phyloP scores from a whole-genome alignment of 2,329 filamentous ascomycete genomes.

The Monilinia vaccinii-corymbosi region DNA sequence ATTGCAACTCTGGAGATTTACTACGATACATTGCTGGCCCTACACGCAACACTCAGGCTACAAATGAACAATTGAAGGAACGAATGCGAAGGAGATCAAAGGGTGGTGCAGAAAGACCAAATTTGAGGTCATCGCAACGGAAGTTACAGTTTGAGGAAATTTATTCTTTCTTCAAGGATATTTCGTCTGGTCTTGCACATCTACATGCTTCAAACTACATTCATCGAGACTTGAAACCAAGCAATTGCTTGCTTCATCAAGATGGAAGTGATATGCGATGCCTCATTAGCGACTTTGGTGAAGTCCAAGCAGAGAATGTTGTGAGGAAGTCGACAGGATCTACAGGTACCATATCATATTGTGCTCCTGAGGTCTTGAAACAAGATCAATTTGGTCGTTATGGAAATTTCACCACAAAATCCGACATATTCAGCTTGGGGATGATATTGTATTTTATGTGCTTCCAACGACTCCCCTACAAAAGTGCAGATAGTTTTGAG shows the following conservation, averaged over 20 bases:
- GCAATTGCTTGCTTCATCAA: slow-evolving; percentile 81
- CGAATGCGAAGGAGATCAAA: slow-evolving; percentile 75
- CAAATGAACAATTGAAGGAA: slow-evolving; percentile 81
- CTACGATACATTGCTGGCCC: slow-evolving; percentile 77
- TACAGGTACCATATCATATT: slow-evolving; percentile 95
- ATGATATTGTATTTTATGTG: slow-evolving; percentile 99
- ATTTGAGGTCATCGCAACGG: slow-evolving; percentile 18
- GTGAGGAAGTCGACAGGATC: slow-evolving; percentile 83
- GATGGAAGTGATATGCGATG: slow-evolving; percentile 65
- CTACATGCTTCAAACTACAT: slow-evolving; percentile 89
- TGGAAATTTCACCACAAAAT: slow-evolving; percentile 93
- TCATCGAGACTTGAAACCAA: slow-evolving; percentile 90
- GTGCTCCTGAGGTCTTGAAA: slow-evolving; percentile 84
- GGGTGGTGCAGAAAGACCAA: slow-evolving; percentile 49
- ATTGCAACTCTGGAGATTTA: slow-evolving; percentile 89
- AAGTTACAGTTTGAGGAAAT: slow-evolving; percentile 75
- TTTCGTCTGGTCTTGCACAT: slow-evolving; percentile 84
- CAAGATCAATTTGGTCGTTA: slow-evolving; percentile 60
- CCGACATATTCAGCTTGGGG: slow-evolving; percentile 93
- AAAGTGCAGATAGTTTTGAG: slow-evolving; percentile 71
- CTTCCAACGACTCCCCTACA: slow-evolving; percentile 81
- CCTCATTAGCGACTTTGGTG: slow-evolving; percentile 94
- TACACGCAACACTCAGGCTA: slow-evolving; percentile 47
- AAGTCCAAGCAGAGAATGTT: slow-evolving; percentile 78
- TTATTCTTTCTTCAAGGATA: slow-evolving; percentile 92